A percentile compares a stretch with the other conserved stretches of the same genome.
Conservation (phyloP, 768 basidiomycete species). For the Russula emetica region DNA sequence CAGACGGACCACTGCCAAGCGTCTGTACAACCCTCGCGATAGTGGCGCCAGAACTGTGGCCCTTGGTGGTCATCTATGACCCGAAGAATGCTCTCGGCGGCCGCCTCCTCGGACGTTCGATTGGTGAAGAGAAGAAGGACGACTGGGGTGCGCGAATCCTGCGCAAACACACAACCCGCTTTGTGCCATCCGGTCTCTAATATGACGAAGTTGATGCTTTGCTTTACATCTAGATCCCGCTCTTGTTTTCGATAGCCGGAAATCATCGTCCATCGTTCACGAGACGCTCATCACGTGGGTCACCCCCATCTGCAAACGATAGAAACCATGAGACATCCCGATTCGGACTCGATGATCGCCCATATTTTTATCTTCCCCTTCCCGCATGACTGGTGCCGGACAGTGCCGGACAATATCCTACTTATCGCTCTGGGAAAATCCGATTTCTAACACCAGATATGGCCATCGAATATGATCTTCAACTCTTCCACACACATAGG, state of each 20-base stretch:
- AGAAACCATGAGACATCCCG: not conserved
- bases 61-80: not conserved
- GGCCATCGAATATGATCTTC: not conserved
- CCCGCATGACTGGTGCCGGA: not conserved
- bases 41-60: not conserved
- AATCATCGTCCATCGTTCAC: not conserved
- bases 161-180: too few relatives aligned
- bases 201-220: not conserved
- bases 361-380: not conserved
- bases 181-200: not conserved
- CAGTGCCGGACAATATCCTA: not conserved
- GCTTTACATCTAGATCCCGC: conserved; percentile 7
- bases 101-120: not conserved
- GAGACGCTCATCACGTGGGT: not conserved
- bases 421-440: not conserved
- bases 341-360: not conserved
- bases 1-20: too few relatives aligned
- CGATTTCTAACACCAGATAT: not conserved
- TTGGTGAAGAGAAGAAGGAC: not conserved
- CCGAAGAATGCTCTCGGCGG: not conserved
- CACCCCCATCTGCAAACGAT: too few relatives aligned
- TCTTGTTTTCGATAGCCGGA: not conserved
- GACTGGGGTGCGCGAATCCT: not conserved
- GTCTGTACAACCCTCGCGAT: not conserved
- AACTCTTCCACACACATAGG: too few relatives aligned